Percentiles rank a stretch among this genome's conserved stretches.
Conservation (phyloP, 345 rosid genomes). For the Excoecaria cochinchinensis region DNA sequence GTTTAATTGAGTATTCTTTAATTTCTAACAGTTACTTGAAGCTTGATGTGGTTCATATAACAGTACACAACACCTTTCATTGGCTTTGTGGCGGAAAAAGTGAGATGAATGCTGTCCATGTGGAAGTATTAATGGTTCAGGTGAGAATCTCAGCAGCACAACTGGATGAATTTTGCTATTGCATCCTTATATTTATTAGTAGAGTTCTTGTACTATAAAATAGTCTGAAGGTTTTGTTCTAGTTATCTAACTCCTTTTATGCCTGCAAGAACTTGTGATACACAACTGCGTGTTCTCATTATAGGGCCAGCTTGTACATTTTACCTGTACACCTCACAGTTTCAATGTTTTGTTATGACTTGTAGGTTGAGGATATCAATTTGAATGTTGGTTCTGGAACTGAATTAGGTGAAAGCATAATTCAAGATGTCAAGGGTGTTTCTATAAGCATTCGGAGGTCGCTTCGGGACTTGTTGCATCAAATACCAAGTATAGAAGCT, state of each 20-base stretch:
- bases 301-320: background rate
- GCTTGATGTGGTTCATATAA: constrained; percentile 94
- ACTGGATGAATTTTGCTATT: background rate
- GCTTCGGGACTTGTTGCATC: constrained; percentile 88
- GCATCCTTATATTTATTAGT: constrained; percentile 2
- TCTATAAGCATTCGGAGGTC: constrained; percentile 78
- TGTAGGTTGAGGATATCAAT: constrained; percentile 88
- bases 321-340: constrained; percentile 3
- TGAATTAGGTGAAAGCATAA: constrained; percentile 83
- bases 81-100: constrained; percentile 76
- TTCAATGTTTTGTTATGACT: background rate
- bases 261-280: background rate
- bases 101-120: constrained; percentile 78
- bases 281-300: background rate
- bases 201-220: background rate
- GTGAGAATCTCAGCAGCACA: constrained; percentile 45
- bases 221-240: background rate
- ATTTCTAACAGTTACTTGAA: constrained; percentile 70
- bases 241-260: background rate
- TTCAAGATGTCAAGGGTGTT: constrained; percentile 87
- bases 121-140: constrained; percentile 75
- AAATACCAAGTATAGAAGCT: constrained; percentile 69
- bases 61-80: constrained; percentile 75
- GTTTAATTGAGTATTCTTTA: constrained; percentile 18
- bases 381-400: constrained; percentile 81